Evolutionary conservation across 306 rosid species (phyloP).

Genomic region (Vigna trinervia): DNA sequence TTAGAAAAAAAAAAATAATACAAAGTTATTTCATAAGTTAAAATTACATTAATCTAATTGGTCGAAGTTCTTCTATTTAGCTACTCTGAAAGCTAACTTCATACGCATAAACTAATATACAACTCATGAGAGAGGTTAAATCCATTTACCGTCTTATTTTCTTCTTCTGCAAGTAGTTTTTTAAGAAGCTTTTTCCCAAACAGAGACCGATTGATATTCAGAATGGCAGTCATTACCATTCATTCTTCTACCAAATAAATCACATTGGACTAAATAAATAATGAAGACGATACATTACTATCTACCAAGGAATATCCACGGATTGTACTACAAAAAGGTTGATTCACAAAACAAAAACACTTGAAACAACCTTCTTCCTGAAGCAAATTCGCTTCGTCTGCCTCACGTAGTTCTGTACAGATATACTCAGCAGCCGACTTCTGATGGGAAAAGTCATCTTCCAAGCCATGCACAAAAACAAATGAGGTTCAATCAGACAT

Average conservation of each 20-base stretch:
- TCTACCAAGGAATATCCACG: background rate
- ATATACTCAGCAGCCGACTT: constrained; percentile 71
- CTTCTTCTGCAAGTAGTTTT: background rate
- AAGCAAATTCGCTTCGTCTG: constrained; percentile 88
- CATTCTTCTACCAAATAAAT: constrained; percentile 11
- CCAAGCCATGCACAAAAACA: constrained; percentile 41
- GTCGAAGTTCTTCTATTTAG: background rate
- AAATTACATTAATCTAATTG: background rate
- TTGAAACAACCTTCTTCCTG: constrained; percentile 76
- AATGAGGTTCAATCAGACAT: constrained; percentile 42
- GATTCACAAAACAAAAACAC: background rate
- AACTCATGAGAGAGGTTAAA: background rate
- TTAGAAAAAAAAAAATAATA: background rate
- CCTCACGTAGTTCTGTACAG: constrained; percentile 68
- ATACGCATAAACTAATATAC: background rate
- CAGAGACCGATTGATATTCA: constrained; percentile 4
- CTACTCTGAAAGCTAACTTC: background rate
- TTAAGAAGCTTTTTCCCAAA: background rate
- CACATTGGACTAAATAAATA: constrained; percentile 27
- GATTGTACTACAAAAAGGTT: constrained; percentile 16
- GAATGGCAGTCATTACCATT: constrained; percentile 15
- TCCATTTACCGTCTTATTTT: background rate
- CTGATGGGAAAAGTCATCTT: constrained; percentile 72
- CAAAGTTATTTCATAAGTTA: background rate
- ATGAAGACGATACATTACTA: constrained; percentile 18